phyloP scores from a whole-genome alignment of 192 early-diverging fungal species.

The Nowakowskiella sp. region DNA sequence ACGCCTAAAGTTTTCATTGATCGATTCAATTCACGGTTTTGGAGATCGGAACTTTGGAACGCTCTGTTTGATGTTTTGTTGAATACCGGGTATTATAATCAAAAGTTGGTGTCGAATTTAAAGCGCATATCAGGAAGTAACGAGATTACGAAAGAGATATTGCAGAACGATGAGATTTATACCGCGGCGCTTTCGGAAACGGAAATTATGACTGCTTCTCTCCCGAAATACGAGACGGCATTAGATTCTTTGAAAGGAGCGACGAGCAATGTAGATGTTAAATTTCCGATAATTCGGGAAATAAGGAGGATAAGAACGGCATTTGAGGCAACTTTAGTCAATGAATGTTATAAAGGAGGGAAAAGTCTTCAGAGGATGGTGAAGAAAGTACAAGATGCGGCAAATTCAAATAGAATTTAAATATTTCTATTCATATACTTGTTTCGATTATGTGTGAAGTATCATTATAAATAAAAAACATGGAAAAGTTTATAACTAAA shows the following conservation, averaged over 20 bases:
- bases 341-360: conserved; percentile 9
- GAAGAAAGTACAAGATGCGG: conserved; percentile 22
- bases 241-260: not conserved
- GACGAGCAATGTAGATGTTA: conserved; percentile 7
- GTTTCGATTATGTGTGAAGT: too few relatives aligned
- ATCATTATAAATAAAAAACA: too few relatives aligned
- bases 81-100: conserved; percentile 23
- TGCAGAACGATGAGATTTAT: too few relatives aligned
- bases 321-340: conserved; percentile 30
- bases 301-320: conserved; percentile 15
- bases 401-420: too few relatives aligned
- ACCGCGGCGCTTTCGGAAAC: too few relatives aligned
- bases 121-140: not conserved
- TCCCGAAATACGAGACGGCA: not conserved
- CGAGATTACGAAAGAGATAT: too few relatives aligned
- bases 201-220: not conserved
- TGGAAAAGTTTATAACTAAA: too few relatives aligned
- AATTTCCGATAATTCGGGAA: conserved; percentile 18
- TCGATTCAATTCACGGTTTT: conserved; percentile 33
- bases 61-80: conserved; percentile 41
- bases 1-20: conserved; percentile 7
- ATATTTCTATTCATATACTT: too few relatives aligned
- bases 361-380: conserved; percentile 31
- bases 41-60: conserved; percentile 36
- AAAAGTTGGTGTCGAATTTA: too few relatives aligned